These are phyloP conservation scores for Phyllosticta citribraziliensis DNA, from an alignment of 2,329 filamentous ascomycete genomes.

Conservation along the genomic window DNA sequence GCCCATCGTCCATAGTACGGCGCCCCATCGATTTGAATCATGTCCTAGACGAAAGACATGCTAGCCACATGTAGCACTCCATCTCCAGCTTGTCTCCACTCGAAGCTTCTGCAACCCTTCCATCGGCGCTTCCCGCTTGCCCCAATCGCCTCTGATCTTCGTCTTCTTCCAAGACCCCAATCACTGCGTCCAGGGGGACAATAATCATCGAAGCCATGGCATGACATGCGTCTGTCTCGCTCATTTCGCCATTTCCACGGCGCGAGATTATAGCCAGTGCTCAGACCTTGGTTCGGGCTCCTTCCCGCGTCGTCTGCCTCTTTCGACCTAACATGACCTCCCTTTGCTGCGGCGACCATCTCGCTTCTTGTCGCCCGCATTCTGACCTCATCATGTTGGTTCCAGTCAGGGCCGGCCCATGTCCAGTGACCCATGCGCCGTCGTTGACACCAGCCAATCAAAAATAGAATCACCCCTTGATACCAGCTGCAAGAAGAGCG, in stretches of 20 bases:
- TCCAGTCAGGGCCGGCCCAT: background rate
- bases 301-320: background rate
- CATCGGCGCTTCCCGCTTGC: background rate
- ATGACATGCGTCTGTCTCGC: background rate
- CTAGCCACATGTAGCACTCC: too few relatives aligned
- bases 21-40: background rate
- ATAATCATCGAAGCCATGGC: background rate
- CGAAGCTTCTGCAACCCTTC: background rate
- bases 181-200: background rate
- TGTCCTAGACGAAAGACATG: background rate
- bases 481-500: too few relatives aligned
- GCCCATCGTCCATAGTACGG: too few relatives aligned
- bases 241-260: background rate
- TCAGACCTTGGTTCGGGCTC: background rate
- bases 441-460: too few relatives aligned
- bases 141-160: background rate
- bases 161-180: background rate
- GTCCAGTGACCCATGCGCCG: too few relatives aligned
- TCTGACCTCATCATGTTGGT: background rate
- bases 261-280: background rate
- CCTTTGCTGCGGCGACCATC: background rate
- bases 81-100: background rate
- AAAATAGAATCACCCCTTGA: too few relatives aligned
- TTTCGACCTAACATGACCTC: background rate
- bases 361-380: background rate